Conservation (phyloP, 1,139 yeast genomes). For the Blastobotrys malaysiensis region DNA sequence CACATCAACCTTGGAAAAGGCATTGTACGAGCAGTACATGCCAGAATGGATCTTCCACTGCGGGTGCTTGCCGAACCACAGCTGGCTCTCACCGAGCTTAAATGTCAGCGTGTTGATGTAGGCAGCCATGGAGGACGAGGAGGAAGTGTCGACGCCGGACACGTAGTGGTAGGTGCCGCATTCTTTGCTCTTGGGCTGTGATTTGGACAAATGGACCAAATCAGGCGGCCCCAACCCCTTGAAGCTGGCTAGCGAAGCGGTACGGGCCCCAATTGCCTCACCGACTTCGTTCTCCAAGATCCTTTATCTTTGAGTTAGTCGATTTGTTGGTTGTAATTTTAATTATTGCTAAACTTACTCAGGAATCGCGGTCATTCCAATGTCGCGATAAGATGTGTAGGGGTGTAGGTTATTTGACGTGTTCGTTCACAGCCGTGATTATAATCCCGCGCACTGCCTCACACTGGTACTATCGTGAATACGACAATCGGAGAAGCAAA, state of each 20-base stretch:
- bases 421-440: background rate
- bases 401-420: background rate
- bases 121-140: constrained; percentile 58
- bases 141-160: constrained; percentile 58
- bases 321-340: background rate
- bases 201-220: constrained; percentile 60
- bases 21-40: constrained; percentile 60
- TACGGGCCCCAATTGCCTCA: constrained; percentile 47
- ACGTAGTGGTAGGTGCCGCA: constrained; percentile 63
- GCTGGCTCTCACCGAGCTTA: constrained; percentile 54
- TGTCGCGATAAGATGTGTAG: background rate
- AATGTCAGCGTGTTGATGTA: constrained; percentile 70
- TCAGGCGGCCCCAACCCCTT: constrained; percentile 84
- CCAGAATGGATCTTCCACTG: constrained; percentile 75
- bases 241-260: constrained; percentile 42
- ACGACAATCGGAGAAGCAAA: no score
- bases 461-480: no score
- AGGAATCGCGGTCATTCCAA: constrained; percentile 24
- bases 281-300: constrained; percentile 47
- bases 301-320: constrained; percentile 23
- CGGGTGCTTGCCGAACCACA: constrained; percentile 69
- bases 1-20: constrained; percentile 62
- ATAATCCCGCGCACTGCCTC: background rate
- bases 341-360: constrained; percentile 25
- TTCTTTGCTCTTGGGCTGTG: constrained; percentile 41